Base-by-base conservation (phyloP, 2,329 filamentous ascomycete genomes). In the Exserohilum rostratum region DNA sequence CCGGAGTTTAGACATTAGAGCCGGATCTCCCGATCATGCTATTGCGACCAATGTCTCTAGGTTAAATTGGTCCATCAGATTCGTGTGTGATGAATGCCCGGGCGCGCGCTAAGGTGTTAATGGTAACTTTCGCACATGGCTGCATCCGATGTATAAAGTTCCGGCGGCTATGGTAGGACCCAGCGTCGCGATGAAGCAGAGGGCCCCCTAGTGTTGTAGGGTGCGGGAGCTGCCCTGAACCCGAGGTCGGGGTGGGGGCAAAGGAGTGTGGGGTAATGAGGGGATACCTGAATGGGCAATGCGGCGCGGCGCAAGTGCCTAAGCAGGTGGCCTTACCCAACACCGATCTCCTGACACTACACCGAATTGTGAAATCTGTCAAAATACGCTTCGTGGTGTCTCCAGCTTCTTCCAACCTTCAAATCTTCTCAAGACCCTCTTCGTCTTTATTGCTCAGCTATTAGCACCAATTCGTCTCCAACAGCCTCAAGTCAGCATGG, bases 401-500 rank as follows among this genome's bases (percentile, higher is more conserved):
- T 10, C 17, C 15, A 18, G 9, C 25, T 3, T n/a, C 27, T 5
- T 30, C 7, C 17, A 17, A 15, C 10, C 9, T 18, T 20, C 12
- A 3, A 7, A 10, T 6, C 4, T 1, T 2, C 27, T 1, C 13
- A 40, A 2, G 17, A 12, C 18, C 7, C 31, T 5, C 3, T 13
- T 31, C 20, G 4, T 25, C 6, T 4, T 7, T 12, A 11, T 18
- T 6, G 15, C 12, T 22, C 18, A 9, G 30, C 10, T 29, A 17
- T 13, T 7, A 33, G 17, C 27, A 31, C 15, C 10, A 11, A 30
- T 7, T 13, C 27, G 1, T 18, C 12, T 12, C n/a, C 18, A n/a
- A 17, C 10, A 22, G 6, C 37, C 17, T 13, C 22, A 34, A 27
- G 18, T 25, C 25, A 43, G 3, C 1, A 70, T 68, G 66, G 37